phyloP scores from a whole-genome alignment of 495 filamentous ascomycete genomes.

The Annulohypoxylon moriforme region DNA sequence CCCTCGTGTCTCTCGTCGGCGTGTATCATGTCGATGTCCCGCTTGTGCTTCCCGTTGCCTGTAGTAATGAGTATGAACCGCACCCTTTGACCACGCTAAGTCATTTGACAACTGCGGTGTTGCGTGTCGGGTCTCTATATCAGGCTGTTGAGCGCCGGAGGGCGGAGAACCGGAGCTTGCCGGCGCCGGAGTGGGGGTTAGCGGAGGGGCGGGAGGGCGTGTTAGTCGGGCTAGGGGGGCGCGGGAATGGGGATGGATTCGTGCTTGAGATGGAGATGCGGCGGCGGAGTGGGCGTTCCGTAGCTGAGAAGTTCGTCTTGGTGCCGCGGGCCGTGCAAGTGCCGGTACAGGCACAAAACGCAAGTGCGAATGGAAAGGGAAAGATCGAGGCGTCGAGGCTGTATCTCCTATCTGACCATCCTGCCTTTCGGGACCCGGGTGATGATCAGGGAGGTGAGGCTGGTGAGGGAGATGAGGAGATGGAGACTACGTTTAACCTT shows the following conservation, averaged over 20 bases:
- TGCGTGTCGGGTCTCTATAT: conserved; percentile 65
- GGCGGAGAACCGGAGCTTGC: conserved; percentile 75
- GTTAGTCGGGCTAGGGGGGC: conserved; percentile 66
- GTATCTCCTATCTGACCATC: conserved; percentile 83
- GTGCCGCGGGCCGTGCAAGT: conserved; percentile 48
- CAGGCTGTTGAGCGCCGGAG: conserved; percentile 75
- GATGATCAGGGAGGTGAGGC: conserved; percentile 44
- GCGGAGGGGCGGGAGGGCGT: conserved; percentile 79
- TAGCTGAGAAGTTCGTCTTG: conserved; percentile 82
- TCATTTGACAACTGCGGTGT: conserved; percentile 63
- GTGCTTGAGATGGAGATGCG: conserved; percentile 90
- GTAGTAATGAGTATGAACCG: conserved; percentile 69
- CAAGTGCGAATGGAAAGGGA: background rate
- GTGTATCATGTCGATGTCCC: conserved; percentile 78
- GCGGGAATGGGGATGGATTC: conserved; percentile 57
- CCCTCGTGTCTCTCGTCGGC: conserved; percentile 66
- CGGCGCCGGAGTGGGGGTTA: conserved; percentile 80
- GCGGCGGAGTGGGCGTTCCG: conserved; percentile 79
- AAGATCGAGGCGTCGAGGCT: conserved; percentile 58
- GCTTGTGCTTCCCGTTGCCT: conserved; percentile 35
- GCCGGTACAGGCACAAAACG: background rate
- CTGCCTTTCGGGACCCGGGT: conserved; percentile 67
- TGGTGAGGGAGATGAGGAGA: conserved; percentile 63
- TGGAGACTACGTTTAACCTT: conserved; percentile 80
- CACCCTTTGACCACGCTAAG: conserved; percentile 69